Evolutionary conservation across 2,329 filamentous ascomycete genomes (phyloP).

Genomic region (Penicillium sp.): DNA sequence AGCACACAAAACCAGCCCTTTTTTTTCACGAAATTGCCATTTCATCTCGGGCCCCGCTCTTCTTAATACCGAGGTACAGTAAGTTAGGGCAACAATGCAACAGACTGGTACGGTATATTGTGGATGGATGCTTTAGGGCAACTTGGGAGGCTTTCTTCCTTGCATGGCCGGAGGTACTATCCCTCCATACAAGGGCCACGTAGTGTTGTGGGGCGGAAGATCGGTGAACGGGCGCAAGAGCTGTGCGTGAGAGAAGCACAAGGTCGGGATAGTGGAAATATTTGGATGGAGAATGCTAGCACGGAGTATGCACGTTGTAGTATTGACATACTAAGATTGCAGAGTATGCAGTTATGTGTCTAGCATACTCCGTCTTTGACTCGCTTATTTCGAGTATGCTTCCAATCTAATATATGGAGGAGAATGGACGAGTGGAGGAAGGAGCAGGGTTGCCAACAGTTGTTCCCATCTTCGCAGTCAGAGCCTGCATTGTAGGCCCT

Average conservation of each 20-base stretch:
- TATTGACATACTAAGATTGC: not conserved
- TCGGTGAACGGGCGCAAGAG: not conserved
- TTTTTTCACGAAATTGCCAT: not conserved
- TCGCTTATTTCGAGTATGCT: not conserved
- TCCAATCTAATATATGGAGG: too few relatives aligned
- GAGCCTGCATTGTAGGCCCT: not conserved
- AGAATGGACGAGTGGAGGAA: not conserved
- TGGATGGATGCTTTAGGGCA: not conserved
- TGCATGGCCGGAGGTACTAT: not conserved
- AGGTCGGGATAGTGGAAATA: not conserved
- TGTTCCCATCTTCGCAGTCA: not conserved
- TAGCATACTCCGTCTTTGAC: too few relatives aligned
- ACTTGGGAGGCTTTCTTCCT: conserved; percentile 2
- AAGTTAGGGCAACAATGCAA: not conserved
- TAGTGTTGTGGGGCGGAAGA: not conserved
- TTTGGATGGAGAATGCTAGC: not conserved
- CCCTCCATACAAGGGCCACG: not conserved
- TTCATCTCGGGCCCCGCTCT: conserved; percentile 10
- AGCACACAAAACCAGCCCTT: not conserved
- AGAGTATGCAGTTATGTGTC: not conserved
- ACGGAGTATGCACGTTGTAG: not conserved
- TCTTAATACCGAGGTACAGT: not conserved
- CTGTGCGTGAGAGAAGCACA: not conserved
- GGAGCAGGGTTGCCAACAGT: not conserved
- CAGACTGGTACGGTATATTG: not conserved